Conservation (phyloP, 495 filamentous ascomycete genomes). For the Schizothecium vesticola region DNA sequence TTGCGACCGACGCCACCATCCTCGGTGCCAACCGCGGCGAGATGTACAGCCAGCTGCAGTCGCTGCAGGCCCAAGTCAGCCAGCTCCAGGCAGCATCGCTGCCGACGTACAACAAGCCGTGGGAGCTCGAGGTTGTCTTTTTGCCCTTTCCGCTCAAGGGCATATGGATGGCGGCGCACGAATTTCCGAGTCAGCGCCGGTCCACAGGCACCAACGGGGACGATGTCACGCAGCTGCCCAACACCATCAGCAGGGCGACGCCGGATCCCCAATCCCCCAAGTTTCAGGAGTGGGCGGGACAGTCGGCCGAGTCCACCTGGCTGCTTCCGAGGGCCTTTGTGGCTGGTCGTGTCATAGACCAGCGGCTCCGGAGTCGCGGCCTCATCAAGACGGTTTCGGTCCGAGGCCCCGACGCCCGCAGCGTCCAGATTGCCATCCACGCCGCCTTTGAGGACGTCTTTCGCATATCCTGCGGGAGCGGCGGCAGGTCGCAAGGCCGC, state of each 20-base stretch:
- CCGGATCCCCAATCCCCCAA: conserved; percentile 39
- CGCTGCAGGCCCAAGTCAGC: conserved; percentile 50
- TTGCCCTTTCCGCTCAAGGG: conserved; percentile 62
- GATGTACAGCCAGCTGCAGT: conserved; percentile 47
- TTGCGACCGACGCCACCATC: conserved; percentile 38
- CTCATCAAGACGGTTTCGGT: conserved; percentile 56
- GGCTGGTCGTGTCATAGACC: conserved; percentile 47
- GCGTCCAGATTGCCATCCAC: conserved; percentile 55
- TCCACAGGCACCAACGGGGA: conserved; percentile 41
- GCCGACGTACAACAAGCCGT: conserved; percentile 53
- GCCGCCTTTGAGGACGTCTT: conserved; percentile 52
- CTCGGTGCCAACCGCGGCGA: conserved; percentile 34
- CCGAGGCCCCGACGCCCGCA: conserved; percentile 51
- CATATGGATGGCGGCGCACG: conserved; percentile 52
- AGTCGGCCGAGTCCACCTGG: conserved; percentile 45
- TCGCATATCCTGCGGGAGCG: conserved; percentile 23
- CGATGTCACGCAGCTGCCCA: conserved; percentile 55
- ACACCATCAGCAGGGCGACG: conserved; percentile 36
- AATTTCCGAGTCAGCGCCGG: conserved; percentile 41
- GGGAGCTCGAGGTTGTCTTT: conserved; percentile 64
- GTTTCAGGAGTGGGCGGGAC: conserved; percentile 41
- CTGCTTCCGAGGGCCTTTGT: conserved; percentile 55
- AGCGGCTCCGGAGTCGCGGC: conserved; percentile 60
- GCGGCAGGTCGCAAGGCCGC: conserved; percentile 17
- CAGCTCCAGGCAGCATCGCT: conserved; percentile 50